Percentiles rank a stretch among this genome's conserved stretches.
Conservation (phyloP, 108 stramenopile genomes). For the Epithemia pelagica region DNA sequence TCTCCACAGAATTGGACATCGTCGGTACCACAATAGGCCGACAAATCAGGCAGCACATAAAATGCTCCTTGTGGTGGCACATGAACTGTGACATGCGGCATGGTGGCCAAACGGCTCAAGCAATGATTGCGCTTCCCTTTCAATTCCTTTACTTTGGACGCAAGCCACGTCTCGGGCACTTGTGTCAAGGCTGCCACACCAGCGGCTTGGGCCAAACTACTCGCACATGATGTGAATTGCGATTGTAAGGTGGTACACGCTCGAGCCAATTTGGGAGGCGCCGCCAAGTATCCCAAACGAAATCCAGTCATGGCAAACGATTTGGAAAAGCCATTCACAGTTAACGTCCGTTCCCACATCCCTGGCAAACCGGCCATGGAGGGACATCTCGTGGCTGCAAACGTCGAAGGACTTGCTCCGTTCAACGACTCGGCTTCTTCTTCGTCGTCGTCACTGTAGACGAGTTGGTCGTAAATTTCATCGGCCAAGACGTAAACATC, state of each 20-base stretch:
- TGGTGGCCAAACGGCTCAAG: constrained; percentile 50
- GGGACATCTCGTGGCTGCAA: constrained; percentile 26
- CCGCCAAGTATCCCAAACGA: constrained; percentile 88
- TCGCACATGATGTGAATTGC: constrained; percentile 92
- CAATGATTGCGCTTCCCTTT: constrained; percentile 84
- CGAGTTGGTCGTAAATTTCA: constrained; percentile 96
- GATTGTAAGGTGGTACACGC: constrained; percentile 82
- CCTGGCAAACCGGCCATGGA: constrained; percentile 76
- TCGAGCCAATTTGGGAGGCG: constrained; percentile 56
- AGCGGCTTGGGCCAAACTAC: constrained; percentile 89
- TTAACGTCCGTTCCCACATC: constrained; percentile 84
- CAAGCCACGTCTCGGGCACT: constrained; percentile 66
- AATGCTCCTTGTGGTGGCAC: constrained; percentile 89
- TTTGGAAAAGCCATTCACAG: constrained; percentile 94
- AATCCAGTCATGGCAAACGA: constrained; percentile 97
- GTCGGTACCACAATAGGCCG: constrained; percentile 67
- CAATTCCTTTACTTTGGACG: constrained; percentile 66
- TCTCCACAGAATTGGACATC: constrained; percentile 82
- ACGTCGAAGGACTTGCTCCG: too few relatives aligned
- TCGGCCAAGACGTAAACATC: constrained; percentile 82
- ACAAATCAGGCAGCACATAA: constrained; percentile 91
- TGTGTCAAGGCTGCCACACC: constrained; percentile 80
- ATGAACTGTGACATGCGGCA: constrained; percentile 51
- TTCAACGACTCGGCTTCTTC: too few relatives aligned
- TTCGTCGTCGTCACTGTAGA: constrained; percentile 54